Base-by-base conservation (phyloP, 768 basidiomycete genomes). In the Hysterangium stoloniferum region DNA sequence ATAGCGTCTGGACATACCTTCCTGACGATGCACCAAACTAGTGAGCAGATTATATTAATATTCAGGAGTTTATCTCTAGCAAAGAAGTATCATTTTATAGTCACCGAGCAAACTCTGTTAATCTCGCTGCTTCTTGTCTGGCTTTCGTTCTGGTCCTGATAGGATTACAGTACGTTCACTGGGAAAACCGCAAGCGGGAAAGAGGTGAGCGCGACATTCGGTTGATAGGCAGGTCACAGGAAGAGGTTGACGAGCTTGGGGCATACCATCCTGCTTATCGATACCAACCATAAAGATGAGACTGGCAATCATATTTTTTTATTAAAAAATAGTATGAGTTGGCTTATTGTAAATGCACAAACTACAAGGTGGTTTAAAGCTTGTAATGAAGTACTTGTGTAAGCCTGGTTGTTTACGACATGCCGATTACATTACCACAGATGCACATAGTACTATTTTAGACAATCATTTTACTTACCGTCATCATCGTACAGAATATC, bases 1-100 rank as follows among this genome's bases (percentile, higher is more conserved):
- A 3, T 49, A 73, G 71, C 36, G 73, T 73, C 1, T 74, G 72
- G 73, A 72, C 73, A 6, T 76, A 76, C 52, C 57, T 74, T 8
- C 71, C 73, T 4, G 57, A 57, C 12, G 74, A 76, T 52, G 67
- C 72, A 1, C 74, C 73, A 4, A 63, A 74, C 50, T 76, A 64
- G 42, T 45, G 22, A 6, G 44, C n/a, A 3, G 17, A 9, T n/a
- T 17, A n/a, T n/a, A n/a, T n/a, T 5, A 9, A 8, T 45, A 8
- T 4, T 13, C 43, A 4, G 13, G 13, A n/a, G 3, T 45, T 45
- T 31, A 7, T 24, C 9, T 19, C 17, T 15, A 11, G 8, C 19
- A 11, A 41, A 7, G 29, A 27, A n/a, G n/a, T 44, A 11, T 22
- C 42, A 44, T 7, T 7, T 40, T n/a, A 22, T 24, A 45, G 44